Percentiles rank a stretch among this genome's conserved stretches.
These are phyloP conservation scores for Neurospora pannonica DNA, from an alignment of 495 filamentous ascomycete species.

Conservation along the genomic window DNA sequence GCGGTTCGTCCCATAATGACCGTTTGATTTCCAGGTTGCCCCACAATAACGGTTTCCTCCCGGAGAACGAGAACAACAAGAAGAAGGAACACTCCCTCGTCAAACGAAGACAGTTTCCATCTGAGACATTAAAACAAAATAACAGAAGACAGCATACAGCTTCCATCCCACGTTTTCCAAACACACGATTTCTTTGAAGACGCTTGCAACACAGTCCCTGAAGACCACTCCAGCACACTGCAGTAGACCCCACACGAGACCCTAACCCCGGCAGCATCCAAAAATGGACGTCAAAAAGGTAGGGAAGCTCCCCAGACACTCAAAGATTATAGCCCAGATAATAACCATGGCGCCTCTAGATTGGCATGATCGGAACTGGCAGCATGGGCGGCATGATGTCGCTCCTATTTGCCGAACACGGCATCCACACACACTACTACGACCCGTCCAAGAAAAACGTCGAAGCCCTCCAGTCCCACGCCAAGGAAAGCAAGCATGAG, in stretches of 20 bases:
- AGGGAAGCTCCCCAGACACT: not conserved
- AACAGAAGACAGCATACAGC: not conserved
- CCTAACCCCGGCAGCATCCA: not conserved
- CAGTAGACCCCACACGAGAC: not conserved
- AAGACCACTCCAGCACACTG: not conserved
- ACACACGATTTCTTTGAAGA: too few relatives aligned
- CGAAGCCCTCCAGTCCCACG: not conserved
- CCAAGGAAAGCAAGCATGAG: not conserved
- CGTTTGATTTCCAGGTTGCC: not conserved
- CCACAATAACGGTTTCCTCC: not conserved
- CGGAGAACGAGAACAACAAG: not conserved
- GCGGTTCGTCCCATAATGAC: not conserved
- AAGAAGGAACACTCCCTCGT: not conserved
- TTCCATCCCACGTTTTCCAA: too few relatives aligned
- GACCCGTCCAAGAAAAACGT: conserved; percentile 21
- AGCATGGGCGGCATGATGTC: conserved; percentile 1
- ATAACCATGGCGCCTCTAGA: not conserved
- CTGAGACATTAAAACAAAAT: too few relatives aligned
- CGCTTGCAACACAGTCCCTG: not conserved
- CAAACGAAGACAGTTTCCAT: too few relatives aligned
- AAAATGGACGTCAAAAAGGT: not conserved
- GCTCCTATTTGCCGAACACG: conserved; percentile 16
- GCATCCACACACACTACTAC: conserved; percentile 19
- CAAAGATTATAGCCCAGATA: not conserved
- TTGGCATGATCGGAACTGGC: not conserved